phyloP scores from a whole-genome alignment of 129 eudicot species.

The Artemisia argyi region DNA sequence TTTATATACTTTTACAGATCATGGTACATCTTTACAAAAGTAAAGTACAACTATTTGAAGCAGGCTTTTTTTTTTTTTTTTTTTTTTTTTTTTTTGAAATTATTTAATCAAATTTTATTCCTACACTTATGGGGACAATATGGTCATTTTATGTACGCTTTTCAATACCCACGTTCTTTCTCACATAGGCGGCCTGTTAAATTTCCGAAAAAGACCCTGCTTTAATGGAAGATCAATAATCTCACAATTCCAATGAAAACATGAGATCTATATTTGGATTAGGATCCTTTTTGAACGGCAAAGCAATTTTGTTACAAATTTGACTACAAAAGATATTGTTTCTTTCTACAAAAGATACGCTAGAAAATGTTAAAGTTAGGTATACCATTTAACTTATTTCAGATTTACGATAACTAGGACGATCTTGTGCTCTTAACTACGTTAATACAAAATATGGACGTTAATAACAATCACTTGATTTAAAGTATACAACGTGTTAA shows the following conservation, averaged over 20 bases:
- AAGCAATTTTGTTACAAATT: too few species aligned
- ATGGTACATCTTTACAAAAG: conserved; percentile 26
- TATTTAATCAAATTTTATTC: conserved; percentile 8
- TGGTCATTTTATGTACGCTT: conserved; percentile 35
- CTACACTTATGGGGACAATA: conserved; percentile 25
- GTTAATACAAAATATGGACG: too few species aligned
- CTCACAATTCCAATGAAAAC: neutral
- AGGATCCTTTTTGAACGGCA: too few species aligned
- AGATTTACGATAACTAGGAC: too few species aligned
- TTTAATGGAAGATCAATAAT: conserved; percentile 8
- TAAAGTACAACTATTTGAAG: conserved; percentile 31
- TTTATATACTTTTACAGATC: conserved; percentile 31
- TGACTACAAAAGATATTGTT: too few species aligned
- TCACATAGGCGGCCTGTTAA: conserved; percentile 43
- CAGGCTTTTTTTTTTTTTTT: conserved; percentile 1
- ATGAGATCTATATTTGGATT: neutral
- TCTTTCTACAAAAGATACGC: too few species aligned
- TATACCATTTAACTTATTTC: too few species aligned
- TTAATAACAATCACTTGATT: too few species aligned
- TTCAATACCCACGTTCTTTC: conserved; percentile 50
- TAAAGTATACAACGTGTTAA: too few species aligned
- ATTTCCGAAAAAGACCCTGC: conserved; percentile 37
- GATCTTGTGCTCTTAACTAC: too few species aligned
- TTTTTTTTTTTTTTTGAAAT: neutral
- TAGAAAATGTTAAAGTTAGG: too few species aligned